Base-by-base conservation (phyloP, 768 basidiomycete species). In the Suillus paluster region DNA sequence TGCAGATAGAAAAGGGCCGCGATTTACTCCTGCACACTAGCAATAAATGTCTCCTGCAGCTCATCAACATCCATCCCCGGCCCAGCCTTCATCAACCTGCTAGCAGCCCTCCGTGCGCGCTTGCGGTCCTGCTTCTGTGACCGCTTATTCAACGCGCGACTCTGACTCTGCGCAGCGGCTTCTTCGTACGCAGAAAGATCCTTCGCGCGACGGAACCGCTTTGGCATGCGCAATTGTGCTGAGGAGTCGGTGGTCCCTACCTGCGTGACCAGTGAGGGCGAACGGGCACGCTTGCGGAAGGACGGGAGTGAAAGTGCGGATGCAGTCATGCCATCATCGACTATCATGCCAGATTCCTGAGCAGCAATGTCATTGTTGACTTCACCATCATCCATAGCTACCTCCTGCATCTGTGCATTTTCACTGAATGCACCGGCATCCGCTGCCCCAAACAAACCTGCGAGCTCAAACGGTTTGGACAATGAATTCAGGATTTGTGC, bases 341-440 rank as follows among this genome's bases (percentile, higher is more conserved):
- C 76, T 70, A 80, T 75, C 60, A 72, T 75, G 27, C 75, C 76
- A 19, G 64, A 68, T 39, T 71, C 77, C 36, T 72, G 69, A 73
- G 80, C 56, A 79, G 80, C 11, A 19, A 19, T 38, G 4, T 83
- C 81, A 44, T 70, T 70, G 6, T 69, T 68, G 15, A 72, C 70
- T 21, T 77, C 78, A 46, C 81, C 82, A 61, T 84, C 79, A 6
- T 73, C 78, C 64, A 83, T 71, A 75, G 82, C 79, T 0, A 78
- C 74, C 30, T 83, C 80, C 41, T 81, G 64, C 53, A 64, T 65
- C 23, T 68, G 73, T 19, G 71, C 70, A 2, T 77, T 77, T 11
- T 77, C 79, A 44, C 80, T 85, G 62, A 92, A 92, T 10, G 92
- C 93, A n/a, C 88, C 90, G 12, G 86, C 87, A 70, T 95, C 95